Base-by-base conservation (phyloP, 768 basidiomycete genomes). In the Tricholoma furcatifolium region DNA sequence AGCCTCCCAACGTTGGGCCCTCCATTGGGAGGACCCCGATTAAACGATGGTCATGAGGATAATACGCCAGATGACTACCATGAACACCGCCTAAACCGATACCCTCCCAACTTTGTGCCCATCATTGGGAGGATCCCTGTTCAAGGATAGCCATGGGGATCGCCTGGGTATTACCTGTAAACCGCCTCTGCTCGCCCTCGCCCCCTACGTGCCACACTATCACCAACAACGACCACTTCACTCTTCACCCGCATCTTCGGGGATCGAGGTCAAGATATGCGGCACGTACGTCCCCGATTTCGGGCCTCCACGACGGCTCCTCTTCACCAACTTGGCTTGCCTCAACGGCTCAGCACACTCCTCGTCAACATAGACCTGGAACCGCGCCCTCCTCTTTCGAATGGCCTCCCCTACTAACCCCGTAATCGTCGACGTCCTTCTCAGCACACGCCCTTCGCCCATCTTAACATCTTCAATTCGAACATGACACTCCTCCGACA, bases 351-450 rank as follows among this genome's bases (percentile, higher is more conserved):
- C 30, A 12, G 35, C 14, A 12, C 40, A 43, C 14, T 20, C 40
- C 38, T 47, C 40, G 14, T 24, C 34, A 6, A 23, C n/a, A 34
- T 17, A 6, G 6, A 10, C 7, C 5, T 11, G 18, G 0, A 12
- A 40, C 31, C 23, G 39, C 47, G 30, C 31, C 17, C 48, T 44
- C 24, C 48, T 50, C 3, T 18, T 4, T 14, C 43, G 30, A 15
- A 55, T 55, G 8, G 54, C 54, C 6, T 30, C 23, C 10, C 54
- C 54, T 14, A 55, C 54, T 15, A 44, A 23, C 23, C 48, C 24
- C 20, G 50, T 47, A 11, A 56, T 47, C 11, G 55, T 56, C 15
- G 40, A 31, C 5, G 32, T 11, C 44, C 55, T 43, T 11, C 34
- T 51, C 4, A 40, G 55, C 4, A 50, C 50, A 6, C 42, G 32